Percentiles rank a stretch among this genome's conserved stretches.
Conservation (phyloP, 2,329 filamentous ascomycete genomes). For the Exophiala viscosa region DNA sequence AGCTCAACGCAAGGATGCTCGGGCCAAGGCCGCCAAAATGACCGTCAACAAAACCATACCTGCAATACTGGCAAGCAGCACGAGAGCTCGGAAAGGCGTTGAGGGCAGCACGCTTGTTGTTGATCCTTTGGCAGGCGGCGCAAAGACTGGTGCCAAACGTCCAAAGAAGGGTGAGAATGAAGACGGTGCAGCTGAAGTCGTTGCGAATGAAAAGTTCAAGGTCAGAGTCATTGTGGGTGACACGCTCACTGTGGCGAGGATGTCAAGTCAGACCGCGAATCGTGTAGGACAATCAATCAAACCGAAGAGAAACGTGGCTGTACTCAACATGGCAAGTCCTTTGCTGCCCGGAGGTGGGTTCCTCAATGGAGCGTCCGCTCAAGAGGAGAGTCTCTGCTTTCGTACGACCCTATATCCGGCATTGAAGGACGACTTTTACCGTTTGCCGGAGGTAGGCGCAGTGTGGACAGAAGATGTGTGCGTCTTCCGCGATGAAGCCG, state of each 20-base stretch:
- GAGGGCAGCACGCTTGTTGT: conserved; percentile 6
- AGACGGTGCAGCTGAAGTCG: neutral
- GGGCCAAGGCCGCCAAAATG: conserved; percentile 14
- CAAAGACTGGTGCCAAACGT: neutral
- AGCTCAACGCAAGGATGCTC: conserved; percentile 11
- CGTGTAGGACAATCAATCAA: neutral
- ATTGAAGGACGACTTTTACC: conserved; percentile 15
- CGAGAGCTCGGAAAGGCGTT: conserved; percentile 9
- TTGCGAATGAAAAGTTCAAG: neutral
- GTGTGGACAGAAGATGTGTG: conserved; percentile 17
- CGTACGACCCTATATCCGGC: conserved; percentile 17
- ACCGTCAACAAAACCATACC: conserved; percentile 16
- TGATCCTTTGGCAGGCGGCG: neutral
- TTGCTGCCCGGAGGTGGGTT: conserved; percentile 16
- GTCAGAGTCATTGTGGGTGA: conserved; percentile 1
- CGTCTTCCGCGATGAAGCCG: conserved; percentile 7
- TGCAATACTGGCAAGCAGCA: conserved; percentile 4
- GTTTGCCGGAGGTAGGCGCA: conserved; percentile 5
- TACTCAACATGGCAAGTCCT: conserved; percentile 20
- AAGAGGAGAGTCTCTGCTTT: conserved; percentile 19
- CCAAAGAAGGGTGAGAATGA: neutral
- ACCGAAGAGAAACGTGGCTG: conserved; percentile 7
- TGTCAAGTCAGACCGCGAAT: neutral
- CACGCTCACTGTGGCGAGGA: conserved; percentile 5
- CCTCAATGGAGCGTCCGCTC: conserved; percentile 13